Conservation (phyloP, 768 basidiomycete species). For the Butyriboletus loyo region DNA sequence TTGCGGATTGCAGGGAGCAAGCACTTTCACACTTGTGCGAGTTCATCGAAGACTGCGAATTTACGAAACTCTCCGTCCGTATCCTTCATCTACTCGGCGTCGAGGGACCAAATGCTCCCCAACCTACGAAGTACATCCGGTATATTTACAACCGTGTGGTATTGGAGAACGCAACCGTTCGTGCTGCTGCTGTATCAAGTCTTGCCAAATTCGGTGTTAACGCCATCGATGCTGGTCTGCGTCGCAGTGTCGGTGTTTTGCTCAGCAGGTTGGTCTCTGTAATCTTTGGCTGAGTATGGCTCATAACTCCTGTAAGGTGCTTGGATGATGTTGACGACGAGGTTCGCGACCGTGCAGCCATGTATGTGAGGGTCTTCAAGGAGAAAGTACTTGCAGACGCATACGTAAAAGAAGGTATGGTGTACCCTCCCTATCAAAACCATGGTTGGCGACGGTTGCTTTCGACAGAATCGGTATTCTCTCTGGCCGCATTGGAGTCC, state of each 20-base stretch:
- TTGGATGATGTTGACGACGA: conserved; percentile 98
- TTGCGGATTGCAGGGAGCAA: conserved; percentile 92
- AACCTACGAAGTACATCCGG: conserved; percentile 97
- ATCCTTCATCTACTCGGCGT: conserved; percentile 93
- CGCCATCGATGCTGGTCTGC: conserved; percentile 70
- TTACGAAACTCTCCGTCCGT: conserved; percentile 96
- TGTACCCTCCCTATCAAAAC: neutral
- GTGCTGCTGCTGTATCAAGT: conserved; percentile 93
- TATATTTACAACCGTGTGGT: conserved; percentile 99
- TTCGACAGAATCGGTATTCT: conserved; percentile 84
- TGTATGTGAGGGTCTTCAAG: conserved; percentile 85
- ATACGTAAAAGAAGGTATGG: conserved; percentile 89
- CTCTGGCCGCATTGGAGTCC: conserved; percentile 83
- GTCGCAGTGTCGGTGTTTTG: conserved; percentile 84
- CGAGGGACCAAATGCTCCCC: conserved; percentile 94
- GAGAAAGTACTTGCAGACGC: conserved; percentile 77
- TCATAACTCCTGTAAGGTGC: conserved; percentile 52
- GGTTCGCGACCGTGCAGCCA: conserved; percentile 94
- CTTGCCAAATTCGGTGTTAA: conserved; percentile 97
- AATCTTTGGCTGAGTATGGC: neutral
- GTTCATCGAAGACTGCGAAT: conserved; percentile 99
- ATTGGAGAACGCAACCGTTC: conserved; percentile 94
- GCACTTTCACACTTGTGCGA: conserved; percentile 98
- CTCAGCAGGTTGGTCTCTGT: conserved; percentile 62
- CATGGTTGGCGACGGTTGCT: neutral